A percentile compares a stretch with the other conserved stretches of the same genome.
Evolutionary conservation across 129 eudicot genomes (phyloP).

Genomic region (Flaveria linearis): DNA sequence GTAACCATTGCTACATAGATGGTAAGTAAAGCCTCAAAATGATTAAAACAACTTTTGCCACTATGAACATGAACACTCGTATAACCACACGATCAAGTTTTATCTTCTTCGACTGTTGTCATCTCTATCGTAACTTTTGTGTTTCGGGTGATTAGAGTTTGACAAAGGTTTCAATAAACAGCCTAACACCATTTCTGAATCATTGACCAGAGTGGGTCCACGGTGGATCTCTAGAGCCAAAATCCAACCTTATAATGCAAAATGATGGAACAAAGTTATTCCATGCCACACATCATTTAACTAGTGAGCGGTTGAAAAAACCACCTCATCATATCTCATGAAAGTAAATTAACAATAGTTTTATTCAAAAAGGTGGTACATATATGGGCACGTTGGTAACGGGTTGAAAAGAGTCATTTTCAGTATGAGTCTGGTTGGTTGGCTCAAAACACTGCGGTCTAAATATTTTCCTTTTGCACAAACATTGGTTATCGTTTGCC

Average conservation of each 20-base stretch:
- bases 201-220: background rate
- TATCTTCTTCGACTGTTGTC: constrained; percentile 2
- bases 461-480: too few relatives aligned
- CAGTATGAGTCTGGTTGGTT: background rate
- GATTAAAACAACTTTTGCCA: background rate
- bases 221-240: background rate
- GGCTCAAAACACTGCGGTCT: background rate
- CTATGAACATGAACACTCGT: background rate
- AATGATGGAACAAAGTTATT: background rate
- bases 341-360: background rate
- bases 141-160: background rate
- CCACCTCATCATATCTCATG: background rate
- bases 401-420: background rate
- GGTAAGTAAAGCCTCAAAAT: background rate
- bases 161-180: background rate
- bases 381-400: background rate
- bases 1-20: background rate
- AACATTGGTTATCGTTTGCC: too few relatives aligned
- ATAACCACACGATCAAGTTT: background rate
- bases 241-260: background rate
- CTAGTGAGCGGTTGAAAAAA: background rate
- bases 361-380: background rate
- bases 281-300: background rate
- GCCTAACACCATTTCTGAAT: background rate
- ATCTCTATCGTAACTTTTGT: background rate